Evolutionary conservation across 306 rosid genomes (phyloP).

Genomic region (Medicago lupulina): DNA sequence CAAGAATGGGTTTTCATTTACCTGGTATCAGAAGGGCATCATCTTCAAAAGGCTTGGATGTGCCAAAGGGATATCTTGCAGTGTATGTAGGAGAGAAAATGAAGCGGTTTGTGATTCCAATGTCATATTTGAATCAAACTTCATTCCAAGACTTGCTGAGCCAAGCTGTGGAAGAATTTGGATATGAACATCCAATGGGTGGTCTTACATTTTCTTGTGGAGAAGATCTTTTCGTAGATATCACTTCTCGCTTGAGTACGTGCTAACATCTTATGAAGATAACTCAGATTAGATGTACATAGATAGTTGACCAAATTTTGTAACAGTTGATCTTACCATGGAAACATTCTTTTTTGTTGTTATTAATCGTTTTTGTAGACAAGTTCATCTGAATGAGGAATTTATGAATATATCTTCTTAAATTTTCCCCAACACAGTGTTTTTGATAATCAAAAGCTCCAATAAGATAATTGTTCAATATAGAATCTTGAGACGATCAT

Average conservation of each 20-base stretch:
- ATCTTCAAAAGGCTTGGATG: not conserved
- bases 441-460: too few species aligned
- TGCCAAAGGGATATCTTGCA: not conserved
- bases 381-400: not conserved
- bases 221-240: constrained; percentile 64
- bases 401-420: not conserved
- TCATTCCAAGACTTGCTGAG: constrained; percentile 46
- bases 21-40: not conserved
- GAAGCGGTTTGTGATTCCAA: not conserved
- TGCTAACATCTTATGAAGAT: not conserved
- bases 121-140: not conserved
- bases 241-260: constrained; percentile 52
- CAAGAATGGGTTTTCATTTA: not conserved
- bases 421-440: not conserved
- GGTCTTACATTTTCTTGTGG: constrained; percentile 89
- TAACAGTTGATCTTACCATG: not conserved
- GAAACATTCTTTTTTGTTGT: too few species aligned
- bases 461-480: too few species aligned
- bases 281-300: not conserved
- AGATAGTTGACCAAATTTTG: not conserved
- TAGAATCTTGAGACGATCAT: too few species aligned
- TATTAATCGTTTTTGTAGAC: not conserved
- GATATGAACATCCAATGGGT: constrained; percentile 82
- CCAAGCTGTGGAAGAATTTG: constrained; percentile 82
- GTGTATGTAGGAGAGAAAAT: not conserved